Base-by-base conservation (phyloP, 75 land plant species). In the Sequoia sempervirens region DNA sequence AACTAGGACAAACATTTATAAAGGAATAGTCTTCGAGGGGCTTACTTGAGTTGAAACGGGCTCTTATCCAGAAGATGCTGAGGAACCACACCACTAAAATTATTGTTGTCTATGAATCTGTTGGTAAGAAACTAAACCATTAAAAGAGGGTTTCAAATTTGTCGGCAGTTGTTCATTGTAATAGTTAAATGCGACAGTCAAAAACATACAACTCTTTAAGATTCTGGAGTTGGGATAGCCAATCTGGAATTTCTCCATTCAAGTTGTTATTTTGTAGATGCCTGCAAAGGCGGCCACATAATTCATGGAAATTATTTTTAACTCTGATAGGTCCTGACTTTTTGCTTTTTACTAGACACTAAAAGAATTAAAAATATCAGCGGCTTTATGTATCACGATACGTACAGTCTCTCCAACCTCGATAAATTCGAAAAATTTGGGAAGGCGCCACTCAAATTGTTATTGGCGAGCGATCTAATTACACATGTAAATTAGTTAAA, bases 401-500 rank as follows among this genome's bases (percentile, higher is more conserved):
- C 50, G 3, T 78, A 78, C 80, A 78, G 20, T 78, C 30, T 45
- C 14, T 78, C 80, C 80, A 78, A 15, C 80, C 1, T 78, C 1
- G 11, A 43, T 26, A 78, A 43, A n/a, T 3, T 78, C 14, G 80
- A 78, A 0, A 78, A 43, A 18, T 78, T 43, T 78, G 28, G 80
- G 26, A 78, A 18, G 18, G 30, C 13, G 9, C 80, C 80, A 0
- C 1, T 41, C 50, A 78, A 46, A 4, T 40, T 20, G 28, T 78
- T 78, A n/a, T 43, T 18, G 50, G 38, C 80, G 20, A 43, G 32
- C 2, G 47, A 78, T 26, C 32, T 78, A 46, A 69, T 80, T 37
- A 86, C 66, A 46, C 76, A 85, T 41, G 79, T 54, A 81, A 80
- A 78, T 40, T 75, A 87, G 38, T 85, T 80, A 37, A 85, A 87